phyloP scores from a whole-genome alignment of 2,329 filamentous ascomycete species.

The Zarea fungicola region DNA sequence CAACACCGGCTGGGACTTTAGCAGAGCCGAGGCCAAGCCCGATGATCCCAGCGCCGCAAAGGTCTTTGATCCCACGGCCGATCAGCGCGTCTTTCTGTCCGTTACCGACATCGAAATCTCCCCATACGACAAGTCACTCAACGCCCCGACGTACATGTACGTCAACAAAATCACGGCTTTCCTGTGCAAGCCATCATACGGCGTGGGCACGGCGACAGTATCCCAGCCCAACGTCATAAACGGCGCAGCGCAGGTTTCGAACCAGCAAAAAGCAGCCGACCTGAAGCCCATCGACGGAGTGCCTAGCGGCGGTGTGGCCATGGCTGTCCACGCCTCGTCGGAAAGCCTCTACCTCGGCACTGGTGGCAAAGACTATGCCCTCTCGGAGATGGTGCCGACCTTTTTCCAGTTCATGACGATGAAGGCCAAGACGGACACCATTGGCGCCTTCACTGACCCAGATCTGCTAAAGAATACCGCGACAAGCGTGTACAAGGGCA shows the following conservation, averaged over 20 bases:
- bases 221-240: slow-evolving; percentile 12
- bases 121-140: slow-evolving; percentile 11
- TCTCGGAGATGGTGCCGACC: slow-evolving; percentile 19
- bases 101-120: slow-evolving; percentile 19
- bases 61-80: slow-evolving; percentile 19
- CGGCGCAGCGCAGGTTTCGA: slow-evolving; percentile 9
- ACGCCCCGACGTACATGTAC: slow-evolving; percentile 15
- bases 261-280: background rate
- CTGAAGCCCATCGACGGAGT: slow-evolving; percentile 13
- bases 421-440: slow-evolving; percentile 13
- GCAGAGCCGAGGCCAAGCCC: slow-evolving; percentile 12
- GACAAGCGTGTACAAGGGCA: slow-evolving; percentile 10
- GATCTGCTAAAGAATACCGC: slow-evolving; percentile 13
- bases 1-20: slow-evolving; percentile 22
- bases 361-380: slow-evolving; percentile 17
- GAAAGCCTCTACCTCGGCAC: slow-evolving; percentile 16
- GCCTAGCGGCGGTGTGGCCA: slow-evolving; percentile 14
- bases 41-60: slow-evolving; percentile 13
- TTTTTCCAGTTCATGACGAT: slow-evolving; percentile 24
- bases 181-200: slow-evolving; percentile 20
- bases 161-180: slow-evolving; percentile 18
- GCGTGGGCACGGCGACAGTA: slow-evolving; percentile 15
- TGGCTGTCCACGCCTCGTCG: slow-evolving; percentile 15
- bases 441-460: slow-evolving; percentile 16
- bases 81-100: slow-evolving; percentile 20